Conservation (phyloP, 352 stramenopile species). For the Peronospora belbahrii region DNA sequence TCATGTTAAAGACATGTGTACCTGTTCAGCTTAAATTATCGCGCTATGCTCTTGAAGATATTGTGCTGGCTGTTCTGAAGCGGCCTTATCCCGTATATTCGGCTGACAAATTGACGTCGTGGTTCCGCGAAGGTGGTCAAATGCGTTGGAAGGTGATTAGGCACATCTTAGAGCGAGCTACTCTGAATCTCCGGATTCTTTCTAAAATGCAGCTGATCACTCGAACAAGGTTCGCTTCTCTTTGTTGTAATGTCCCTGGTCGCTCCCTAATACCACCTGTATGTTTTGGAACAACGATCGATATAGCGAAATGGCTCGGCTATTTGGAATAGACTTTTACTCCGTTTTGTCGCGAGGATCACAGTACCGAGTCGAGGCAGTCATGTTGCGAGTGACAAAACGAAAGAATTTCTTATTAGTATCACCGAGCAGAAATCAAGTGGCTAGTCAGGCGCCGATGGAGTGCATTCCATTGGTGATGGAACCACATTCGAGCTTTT, state of each 20-base stretch:
- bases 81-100: conserved; percentile 58
- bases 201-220: conserved; percentile 83
- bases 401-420: conserved; percentile 79
- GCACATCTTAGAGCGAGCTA: conserved; percentile 37
- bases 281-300: neutral
- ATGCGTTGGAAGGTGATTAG: conserved; percentile 49
- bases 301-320: conserved; percentile 84
- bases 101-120: conserved; percentile 42
- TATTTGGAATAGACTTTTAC: conserved; percentile 94
- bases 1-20: neutral
- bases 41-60: conserved; percentile 75
- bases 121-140: conserved; percentile 37
- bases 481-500: conserved; percentile 94
- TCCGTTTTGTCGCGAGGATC: conserved; percentile 88
- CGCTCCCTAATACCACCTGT: neutral
- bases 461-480: conserved; percentile 91
- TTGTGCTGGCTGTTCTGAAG: conserved; percentile 58
- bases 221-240: conserved; percentile 44
- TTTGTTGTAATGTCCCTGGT: neutral
- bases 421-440: conserved; percentile 69
- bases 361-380: conserved; percentile 90
- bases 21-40: conserved; percentile 66
- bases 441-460: conserved; percentile 87
- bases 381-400: conserved; percentile 90
- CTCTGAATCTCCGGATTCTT: conserved; percentile 69